Evolutionary conservation across 2,329 filamentous ascomycete genomes (phyloP).

Genomic region (Ophiostoma sp.): DNA sequence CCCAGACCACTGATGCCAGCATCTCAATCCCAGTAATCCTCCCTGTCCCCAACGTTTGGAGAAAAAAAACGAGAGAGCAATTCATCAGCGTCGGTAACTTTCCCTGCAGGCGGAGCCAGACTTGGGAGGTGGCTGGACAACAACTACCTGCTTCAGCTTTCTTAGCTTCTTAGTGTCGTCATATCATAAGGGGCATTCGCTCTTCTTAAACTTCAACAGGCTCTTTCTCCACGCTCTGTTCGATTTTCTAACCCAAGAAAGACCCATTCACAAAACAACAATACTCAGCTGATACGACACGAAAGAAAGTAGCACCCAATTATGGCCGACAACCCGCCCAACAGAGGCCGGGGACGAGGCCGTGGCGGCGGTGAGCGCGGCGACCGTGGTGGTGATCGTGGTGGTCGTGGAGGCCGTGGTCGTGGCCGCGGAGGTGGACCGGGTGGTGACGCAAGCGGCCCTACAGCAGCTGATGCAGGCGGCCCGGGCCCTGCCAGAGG

Average conservation of each 20-base stretch:
- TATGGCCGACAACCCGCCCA: conserved; percentile 20
- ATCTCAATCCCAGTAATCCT: neutral
- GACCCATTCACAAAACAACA: neutral
- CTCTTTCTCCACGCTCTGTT: neutral
- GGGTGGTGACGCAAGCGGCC: neutral
- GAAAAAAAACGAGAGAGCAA: neutral
- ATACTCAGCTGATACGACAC: neutral
- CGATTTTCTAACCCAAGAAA: too few relatives aligned
- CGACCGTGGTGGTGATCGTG: conserved; percentile 14
- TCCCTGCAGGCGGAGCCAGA: neutral
- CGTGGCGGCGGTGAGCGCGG: conserved; percentile 22
- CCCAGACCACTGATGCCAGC: neutral
- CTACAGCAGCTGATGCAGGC: neutral
- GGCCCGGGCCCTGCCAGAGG: neutral
- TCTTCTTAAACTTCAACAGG: neutral
- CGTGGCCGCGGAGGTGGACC: conserved; percentile 25
- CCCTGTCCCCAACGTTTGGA: neutral
- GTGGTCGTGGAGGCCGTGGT: conserved; percentile 12
- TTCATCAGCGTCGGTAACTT: conserved; percentile 4
- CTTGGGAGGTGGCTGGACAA: neutral
- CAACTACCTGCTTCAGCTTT: neutral
- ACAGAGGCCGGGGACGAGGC: conserved; percentile 21
- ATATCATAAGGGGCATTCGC: neutral
- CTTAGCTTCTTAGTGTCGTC: neutral
- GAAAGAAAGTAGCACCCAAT: neutral